Conservation (phyloP, 345 rosid genomes). For the Aurinia saxatilis region DNA sequence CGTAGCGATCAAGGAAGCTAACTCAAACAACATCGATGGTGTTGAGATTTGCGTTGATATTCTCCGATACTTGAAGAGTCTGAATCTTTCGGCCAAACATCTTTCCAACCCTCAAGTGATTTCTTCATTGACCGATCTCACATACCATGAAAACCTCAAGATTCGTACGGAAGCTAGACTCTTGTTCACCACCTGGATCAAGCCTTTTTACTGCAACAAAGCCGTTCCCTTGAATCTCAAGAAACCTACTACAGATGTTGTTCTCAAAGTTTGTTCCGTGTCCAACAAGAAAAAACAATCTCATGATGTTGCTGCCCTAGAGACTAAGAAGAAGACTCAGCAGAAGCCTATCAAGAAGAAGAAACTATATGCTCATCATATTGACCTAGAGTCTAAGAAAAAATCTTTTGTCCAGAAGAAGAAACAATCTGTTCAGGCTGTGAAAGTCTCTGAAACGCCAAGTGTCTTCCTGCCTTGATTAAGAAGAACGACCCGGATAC, state of each 20-base stretch:
- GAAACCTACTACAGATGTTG: neutral
- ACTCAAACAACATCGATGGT: neutral
- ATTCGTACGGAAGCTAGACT: neutral
- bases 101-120: neutral
- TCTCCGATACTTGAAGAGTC: neutral
- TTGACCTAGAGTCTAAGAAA: too few relatives aligned
- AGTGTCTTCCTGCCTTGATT: neutral
- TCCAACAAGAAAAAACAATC: neutral
- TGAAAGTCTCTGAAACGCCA: neutral
- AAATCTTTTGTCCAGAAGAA: too few relatives aligned
- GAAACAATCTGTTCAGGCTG: neutral
- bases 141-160: neutral
- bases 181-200: neutral
- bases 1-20: neutral
- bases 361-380: neutral
- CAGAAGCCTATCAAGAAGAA: neutral
- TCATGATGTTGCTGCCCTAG: neutral
- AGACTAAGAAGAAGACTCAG: too few relatives aligned
- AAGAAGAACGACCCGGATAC: neutral
- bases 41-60: neutral
- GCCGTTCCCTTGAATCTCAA: neutral
- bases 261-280: too few relatives aligned
- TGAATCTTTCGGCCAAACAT: neutral
- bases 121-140: neutral
- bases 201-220: neutral